Conservation (phyloP, 2,329 filamentous ascomycete species). For the Trichophyton benhamiae region DNA sequence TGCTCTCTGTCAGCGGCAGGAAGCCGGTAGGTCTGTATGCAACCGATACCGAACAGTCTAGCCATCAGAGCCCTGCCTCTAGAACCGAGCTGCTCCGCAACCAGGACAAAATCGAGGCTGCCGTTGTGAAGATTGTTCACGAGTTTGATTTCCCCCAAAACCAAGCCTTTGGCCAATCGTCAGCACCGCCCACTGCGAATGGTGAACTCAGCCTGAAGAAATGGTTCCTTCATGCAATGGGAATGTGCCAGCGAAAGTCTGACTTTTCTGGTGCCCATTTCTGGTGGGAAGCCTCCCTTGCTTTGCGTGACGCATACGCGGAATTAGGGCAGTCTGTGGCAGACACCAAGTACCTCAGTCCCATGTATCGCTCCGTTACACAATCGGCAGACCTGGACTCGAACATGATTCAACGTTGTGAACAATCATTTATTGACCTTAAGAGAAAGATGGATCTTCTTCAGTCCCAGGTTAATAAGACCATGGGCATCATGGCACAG, state of each 20-base stretch:
- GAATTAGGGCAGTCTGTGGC: constrained; percentile 43
- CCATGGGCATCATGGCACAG: constrained; percentile 60
- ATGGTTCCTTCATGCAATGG: constrained; percentile 53
- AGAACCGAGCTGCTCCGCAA: constrained; percentile 49
- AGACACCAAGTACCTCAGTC: constrained; percentile 60
- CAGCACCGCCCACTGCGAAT: background rate
- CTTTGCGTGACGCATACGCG: constrained; percentile 51
- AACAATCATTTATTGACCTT: constrained; percentile 55
- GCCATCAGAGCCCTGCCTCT: background rate
- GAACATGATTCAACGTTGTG: constrained; percentile 25
- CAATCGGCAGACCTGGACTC: constrained; percentile 24
- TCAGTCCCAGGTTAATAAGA: constrained; percentile 59
- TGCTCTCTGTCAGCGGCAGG: constrained; percentile 64
- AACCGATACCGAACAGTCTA: background rate
- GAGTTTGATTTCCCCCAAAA: constrained; percentile 65
- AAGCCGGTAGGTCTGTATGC: constrained; percentile 38
- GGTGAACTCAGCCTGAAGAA: constrained; percentile 19
- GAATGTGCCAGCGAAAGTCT: constrained; percentile 62
- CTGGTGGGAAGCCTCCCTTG: constrained; percentile 72
- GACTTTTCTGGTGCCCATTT: constrained; percentile 75
- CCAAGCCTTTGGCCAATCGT: constrained; percentile 23
- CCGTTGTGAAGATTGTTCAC: constrained; percentile 66
- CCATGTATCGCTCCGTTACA: constrained; percentile 50
- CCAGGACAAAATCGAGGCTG: constrained; percentile 68
- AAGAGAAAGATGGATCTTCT: constrained; percentile 71